Conservation (phyloP, 306 rosid genomes). For the Prunus dulcis region DNA sequence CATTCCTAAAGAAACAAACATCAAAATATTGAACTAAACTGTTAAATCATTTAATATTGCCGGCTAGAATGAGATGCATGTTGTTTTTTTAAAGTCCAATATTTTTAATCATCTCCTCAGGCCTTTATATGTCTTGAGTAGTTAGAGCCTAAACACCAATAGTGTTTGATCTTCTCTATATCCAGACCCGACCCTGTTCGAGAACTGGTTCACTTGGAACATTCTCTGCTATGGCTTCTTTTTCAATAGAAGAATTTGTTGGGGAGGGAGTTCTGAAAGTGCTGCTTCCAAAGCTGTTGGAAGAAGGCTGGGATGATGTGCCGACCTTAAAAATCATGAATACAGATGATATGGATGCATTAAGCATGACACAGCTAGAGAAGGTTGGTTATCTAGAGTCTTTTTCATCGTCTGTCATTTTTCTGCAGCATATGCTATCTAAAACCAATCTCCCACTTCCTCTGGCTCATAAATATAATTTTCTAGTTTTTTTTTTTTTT, state of each 20-base stretch:
- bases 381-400: constrained; percentile 43
- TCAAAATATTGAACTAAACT: background rate
- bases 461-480: too few species aligned
- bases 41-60: constrained; percentile 15
- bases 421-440: background rate
- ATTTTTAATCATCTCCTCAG: background rate
- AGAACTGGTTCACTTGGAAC: constrained; percentile 10
- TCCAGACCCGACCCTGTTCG: background rate
- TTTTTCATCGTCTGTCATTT: constrained; percentile 6
- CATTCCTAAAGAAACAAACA: background rate
- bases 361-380: constrained; percentile 67
- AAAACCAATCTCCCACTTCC: background rate
- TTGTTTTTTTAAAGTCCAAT: constrained; percentile 1
- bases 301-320: constrained; percentile 94
- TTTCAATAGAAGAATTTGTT: constrained; percentile 69
- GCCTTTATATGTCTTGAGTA: constrained; percentile 10
- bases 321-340: constrained; percentile 84
- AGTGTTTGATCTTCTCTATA: constrained; percentile 7
- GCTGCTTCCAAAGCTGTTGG: constrained; percentile 58
- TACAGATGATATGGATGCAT: constrained; percentile 68
- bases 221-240: constrained; percentile 64
- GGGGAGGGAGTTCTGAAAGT: constrained; percentile 75
- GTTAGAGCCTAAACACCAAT: constrained; percentile 6
- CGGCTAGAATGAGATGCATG: constrained; percentile 7
- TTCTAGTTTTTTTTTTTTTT: background rate